Conservation (phyloP, 768 basidiomycete species). For the Crassisporium funariophilum region DNA sequence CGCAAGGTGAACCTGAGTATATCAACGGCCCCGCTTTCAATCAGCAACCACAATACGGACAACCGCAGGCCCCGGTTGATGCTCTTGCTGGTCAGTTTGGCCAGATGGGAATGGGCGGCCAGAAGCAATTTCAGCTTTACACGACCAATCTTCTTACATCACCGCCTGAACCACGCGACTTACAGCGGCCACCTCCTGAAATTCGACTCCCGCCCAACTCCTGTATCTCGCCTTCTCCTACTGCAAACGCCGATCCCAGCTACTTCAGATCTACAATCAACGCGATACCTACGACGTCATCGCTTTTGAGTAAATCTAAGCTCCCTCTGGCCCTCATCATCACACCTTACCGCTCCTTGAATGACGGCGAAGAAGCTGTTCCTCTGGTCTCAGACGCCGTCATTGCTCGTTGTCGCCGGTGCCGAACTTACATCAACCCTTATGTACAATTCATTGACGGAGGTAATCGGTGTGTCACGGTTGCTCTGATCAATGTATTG, state of each 20-base stretch:
- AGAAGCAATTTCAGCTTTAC: slow-evolving; percentile 75
- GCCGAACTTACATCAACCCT: slow-evolving; percentile 96
- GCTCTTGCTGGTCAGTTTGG: slow-evolving; percentile 83
- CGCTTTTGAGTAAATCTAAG: slow-evolving; percentile 86
- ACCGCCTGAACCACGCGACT: slow-evolving; percentile 87
- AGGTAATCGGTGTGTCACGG: slow-evolving; percentile 70
- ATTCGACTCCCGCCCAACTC: slow-evolving; percentile 87
- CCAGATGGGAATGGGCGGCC: slow-evolving; percentile 83
- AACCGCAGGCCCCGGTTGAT: slow-evolving; percentile 58
- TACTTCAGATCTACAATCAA: slow-evolving; percentile 93
- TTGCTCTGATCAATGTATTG: not conserved
- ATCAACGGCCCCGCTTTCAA: slow-evolving; percentile 42
- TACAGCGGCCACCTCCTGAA: slow-evolving; percentile 82
- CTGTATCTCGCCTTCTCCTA: slow-evolving; percentile 73
- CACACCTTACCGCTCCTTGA: slow-evolving; percentile 86
- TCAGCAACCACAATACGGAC: slow-evolving; percentile 44
- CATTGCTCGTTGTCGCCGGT: slow-evolving; percentile 93
- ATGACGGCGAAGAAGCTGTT: slow-evolving; percentile 81
- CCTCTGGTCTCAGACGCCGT: slow-evolving; percentile 93
- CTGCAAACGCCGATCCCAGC: slow-evolving; percentile 83
- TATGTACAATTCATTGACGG: slow-evolving; percentile 98
- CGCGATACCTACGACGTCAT: slow-evolving; percentile 88
- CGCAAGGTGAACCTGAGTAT: slow-evolving; percentile 49
- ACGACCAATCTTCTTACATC: slow-evolving; percentile 93
- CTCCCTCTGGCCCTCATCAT: slow-evolving; percentile 87